These are phyloP conservation scores for Plenodomus lindquistii DNA, from an alignment of 2,329 filamentous ascomycete genomes.

Conservation along the genomic window DNA sequence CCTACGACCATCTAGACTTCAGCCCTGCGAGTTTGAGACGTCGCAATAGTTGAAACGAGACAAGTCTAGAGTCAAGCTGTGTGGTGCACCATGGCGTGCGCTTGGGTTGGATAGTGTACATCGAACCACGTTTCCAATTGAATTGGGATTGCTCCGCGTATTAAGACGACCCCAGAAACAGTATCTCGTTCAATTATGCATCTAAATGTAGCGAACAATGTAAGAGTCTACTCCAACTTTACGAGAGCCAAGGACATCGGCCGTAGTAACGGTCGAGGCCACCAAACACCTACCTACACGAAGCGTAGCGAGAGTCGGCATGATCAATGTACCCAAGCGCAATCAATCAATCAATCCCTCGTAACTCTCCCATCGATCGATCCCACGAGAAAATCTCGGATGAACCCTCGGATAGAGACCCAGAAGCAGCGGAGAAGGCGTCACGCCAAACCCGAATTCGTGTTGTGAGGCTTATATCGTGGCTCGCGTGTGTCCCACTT, in stretches of 20 bases:
- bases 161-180: no score
- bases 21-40: neutral
- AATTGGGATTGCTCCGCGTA: no score
- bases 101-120: no score
- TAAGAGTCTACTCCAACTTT: neutral
- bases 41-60: conserved; percentile 4
- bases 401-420: neutral
- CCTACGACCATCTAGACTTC: conserved; percentile 11
- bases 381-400: neutral
- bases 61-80: conserved; percentile 22
- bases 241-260: neutral
- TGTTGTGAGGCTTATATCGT: neutral
- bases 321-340: no score
- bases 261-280: no score
- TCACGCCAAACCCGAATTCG: neutral
- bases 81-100: conserved; percentile 13
- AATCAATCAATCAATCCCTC: no score
- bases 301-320: no score
- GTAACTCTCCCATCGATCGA: neutral
- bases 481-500: neutral
- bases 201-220: no score
- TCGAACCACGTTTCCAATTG: no score
- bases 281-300: no score
- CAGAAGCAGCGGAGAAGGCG: neutral
- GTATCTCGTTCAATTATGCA: no score